Evolutionary conservation across 1,284 basidiomycete genomes (phyloP).

Genomic region (Ustilago trichophora): DNA sequence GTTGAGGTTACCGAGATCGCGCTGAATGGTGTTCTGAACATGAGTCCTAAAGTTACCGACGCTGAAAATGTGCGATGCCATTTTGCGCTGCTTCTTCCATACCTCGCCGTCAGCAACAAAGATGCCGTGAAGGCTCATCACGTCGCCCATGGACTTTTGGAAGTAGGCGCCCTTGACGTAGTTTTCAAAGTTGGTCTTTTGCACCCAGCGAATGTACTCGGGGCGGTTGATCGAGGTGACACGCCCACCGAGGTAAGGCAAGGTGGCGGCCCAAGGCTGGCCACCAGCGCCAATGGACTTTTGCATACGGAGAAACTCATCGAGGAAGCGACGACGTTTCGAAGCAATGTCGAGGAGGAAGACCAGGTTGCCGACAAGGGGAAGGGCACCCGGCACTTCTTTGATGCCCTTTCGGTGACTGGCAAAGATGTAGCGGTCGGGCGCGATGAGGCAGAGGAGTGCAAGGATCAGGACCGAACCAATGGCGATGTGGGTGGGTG

Average conservation of each 20-base stretch:
- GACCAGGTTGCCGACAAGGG: conserved; percentile 39
- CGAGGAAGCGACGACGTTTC: conserved; percentile 38
- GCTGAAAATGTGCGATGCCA: conserved; percentile 56
- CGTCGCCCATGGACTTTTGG: conserved; percentile 36
- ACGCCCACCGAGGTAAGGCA: conserved; percentile 31
- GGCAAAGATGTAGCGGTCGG: conserved; percentile 41
- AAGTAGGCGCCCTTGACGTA: conserved; percentile 44
- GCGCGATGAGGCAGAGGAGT: conserved; percentile 43
- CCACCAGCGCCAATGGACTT: conserved; percentile 18
- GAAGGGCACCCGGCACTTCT: conserved; percentile 27
- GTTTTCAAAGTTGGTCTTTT: conserved; percentile 56
- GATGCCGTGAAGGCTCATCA: conserved; percentile 51
- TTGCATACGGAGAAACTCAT: conserved; percentile 34
- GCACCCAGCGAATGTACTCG: conserved; percentile 49
- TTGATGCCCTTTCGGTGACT: conserved; percentile 42
- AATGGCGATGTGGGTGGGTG: conserved; percentile 24
- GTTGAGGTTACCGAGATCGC: conserved; percentile 30
- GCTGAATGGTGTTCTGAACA: conserved; percentile 47
- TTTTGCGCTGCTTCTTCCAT: conserved; percentile 59
- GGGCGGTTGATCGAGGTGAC: conserved; percentile 44
- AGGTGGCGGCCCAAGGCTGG: conserved; percentile 30
- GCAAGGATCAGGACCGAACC: conserved; percentile 21
- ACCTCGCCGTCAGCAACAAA: conserved; percentile 58
- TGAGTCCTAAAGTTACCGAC: conserved; percentile 51
- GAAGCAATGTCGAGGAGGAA: conserved; percentile 40